Base-by-base conservation (phyloP, 2,329 filamentous ascomycete species). In the Penicillium vulpinum region DNA sequence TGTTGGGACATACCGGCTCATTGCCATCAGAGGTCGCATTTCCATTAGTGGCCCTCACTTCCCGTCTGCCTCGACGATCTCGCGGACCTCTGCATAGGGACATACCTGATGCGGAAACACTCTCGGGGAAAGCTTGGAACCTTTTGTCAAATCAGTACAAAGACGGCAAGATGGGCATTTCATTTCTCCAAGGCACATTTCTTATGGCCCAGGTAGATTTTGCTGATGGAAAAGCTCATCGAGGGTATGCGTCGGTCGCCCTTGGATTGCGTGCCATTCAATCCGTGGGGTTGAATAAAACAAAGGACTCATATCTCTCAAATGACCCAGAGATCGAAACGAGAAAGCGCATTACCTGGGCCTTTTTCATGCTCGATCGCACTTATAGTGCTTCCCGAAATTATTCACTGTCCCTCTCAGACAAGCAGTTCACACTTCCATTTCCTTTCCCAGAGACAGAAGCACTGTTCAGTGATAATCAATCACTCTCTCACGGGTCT, bases 351-450 rank as follows among this genome's bases (percentile, higher is more conserved):
- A 62, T 67, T 9, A 63, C 64, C 0, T 68, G 66, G 66, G 61
- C 65, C 4, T 68, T 61, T 39, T 68, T 68, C 36, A 67, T 67
- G 62, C 58, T 68, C 18, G 65, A 68, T 46, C 64, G 66, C 48
- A 62, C 56, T 5, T 67, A 67, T 29, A 66, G 65, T 35, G 64
- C 65, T 8, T 67, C 65, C 2, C 59, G 64, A 16, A 64, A 60
- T 24, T 68, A 67, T 33, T 68, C 66, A 2, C 21, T 67, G 0
- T 67, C 64, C 38, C 64, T 68, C 2, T 54, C 64, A 1, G 64
- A 68, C 31, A 68, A 66, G 18, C 62, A 66, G 22, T 68, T 67
- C 36, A 66, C 61, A 2, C 45, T 68, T 5, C 43, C 58, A 1
- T 67, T 67, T 44, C 66, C 65, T 6, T 45, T 53, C 4, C 33